Base-by-base conservation (phyloP, 1,284 basidiomycete species). In the Mycosarcoma maydis region DNA sequence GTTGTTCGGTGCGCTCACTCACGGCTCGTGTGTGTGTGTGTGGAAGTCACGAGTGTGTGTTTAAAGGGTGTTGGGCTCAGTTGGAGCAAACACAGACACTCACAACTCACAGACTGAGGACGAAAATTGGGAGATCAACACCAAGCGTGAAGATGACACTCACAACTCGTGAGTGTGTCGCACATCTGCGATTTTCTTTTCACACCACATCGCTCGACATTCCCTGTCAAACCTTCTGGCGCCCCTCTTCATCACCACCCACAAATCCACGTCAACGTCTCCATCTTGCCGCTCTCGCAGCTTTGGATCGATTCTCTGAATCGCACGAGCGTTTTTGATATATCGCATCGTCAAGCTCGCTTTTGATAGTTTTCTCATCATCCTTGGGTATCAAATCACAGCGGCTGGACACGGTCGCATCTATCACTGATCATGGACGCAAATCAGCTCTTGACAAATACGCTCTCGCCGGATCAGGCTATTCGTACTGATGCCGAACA, bases 371-470 rank as follows among this genome's bases (percentile, higher is more conserved):
- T 13, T 16, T 10, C 27, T 20, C 33, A 46, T 20, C 24, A 6
- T 29, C 34, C 22, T 27, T n/a, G 33, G n/a, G 33, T 34, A 27
- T 46, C 24, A 17, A 34, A 27, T n/a, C 34, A 46, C 13, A 27
- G 44, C 44, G 34, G 34, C 44, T 34, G 44, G 33, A 20, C 11
- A 37, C 34, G 24, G 10, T 46, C 17, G 23, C n/a, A 27, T 11
- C 34, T 27, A 10, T 20, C 19, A 8, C 34, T 24, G 33, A 71
- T 14, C 29, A 81, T 81, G 79, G 72, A 81, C 70, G 79, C 77
- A 43, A 78, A 76, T 55, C 72, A 78, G 64, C 69, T 81, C 38
- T 71, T 81, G 51, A 69, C 73, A 58, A 80, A 80, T 71, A 73
- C 79, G 42, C 78, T 81, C 43, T 78, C 76, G 59, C 76, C 79